phyloP scores from a whole-genome alignment of 768 basidiomycete genomes.

The Calocera viscosa region DNA sequence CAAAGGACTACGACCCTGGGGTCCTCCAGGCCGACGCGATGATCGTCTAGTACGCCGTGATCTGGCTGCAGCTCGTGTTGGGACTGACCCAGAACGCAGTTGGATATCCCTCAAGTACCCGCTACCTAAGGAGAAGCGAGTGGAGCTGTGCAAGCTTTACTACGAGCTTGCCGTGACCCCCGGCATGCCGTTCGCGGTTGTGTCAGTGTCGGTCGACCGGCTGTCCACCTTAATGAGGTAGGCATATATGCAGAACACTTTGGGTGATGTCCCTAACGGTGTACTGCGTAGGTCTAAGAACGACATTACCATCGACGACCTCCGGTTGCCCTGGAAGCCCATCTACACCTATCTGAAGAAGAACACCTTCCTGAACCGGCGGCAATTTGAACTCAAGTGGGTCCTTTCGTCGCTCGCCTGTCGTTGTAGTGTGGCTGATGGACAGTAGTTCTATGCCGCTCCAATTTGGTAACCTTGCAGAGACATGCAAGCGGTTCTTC shows the following conservation, averaged over 20 bases:
- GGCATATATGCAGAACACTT: too few relatives aligned
- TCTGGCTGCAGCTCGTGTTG: slow-evolving; percentile 10
- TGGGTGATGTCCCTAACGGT: background rate
- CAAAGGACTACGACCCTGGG: slow-evolving; percentile 72
- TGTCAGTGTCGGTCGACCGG: slow-evolving; percentile 54
- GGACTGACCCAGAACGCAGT: slow-evolving; percentile 25
- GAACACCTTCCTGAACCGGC: slow-evolving; percentile 62
- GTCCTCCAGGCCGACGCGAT: slow-evolving; percentile 70
- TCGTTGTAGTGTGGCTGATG: background rate
- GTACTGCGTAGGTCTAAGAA: slow-evolving; percentile 43
- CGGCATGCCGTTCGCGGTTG: slow-evolving; percentile 56
- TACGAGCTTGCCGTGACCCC: slow-evolving; percentile 65
- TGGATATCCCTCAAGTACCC: slow-evolving; percentile 80
- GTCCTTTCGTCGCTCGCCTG: slow-evolving; percentile 19
- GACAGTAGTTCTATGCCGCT: background rate
- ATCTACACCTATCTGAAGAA: slow-evolving; percentile 55
- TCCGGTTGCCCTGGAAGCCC: slow-evolving; percentile 75
- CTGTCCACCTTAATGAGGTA: slow-evolving; percentile 31
- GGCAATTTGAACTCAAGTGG: slow-evolving; percentile 69
- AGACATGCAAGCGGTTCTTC: slow-evolving; percentile 65
- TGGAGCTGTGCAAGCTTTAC: slow-evolving; percentile 62
- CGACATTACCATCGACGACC: slow-evolving; percentile 61
- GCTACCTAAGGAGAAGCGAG: slow-evolving; percentile 65
- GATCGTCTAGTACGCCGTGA: slow-evolving; percentile 48
- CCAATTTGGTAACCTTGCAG: slow-evolving; percentile 56